These are phyloP conservation scores for Sugiyamaella pinicola DNA, from an alignment of 1,139 yeast genomes.

Conservation along the genomic window DNA sequence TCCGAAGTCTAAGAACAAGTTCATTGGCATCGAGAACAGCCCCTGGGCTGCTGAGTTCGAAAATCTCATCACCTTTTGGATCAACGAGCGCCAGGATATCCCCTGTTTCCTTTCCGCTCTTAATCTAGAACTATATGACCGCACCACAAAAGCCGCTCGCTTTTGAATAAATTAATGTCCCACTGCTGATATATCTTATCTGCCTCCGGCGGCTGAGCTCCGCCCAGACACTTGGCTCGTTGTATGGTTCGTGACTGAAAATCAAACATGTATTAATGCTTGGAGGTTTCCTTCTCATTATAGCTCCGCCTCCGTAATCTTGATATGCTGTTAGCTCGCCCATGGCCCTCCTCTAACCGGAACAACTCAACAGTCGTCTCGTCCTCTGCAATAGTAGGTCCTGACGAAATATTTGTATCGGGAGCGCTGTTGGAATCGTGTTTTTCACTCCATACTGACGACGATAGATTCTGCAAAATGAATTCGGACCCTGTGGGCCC, in stretches of 20 bases:
- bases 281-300: background rate
- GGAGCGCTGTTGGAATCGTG: background rate
- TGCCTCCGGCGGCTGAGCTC: too few species aligned
- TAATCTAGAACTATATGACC: constrained; percentile 63
- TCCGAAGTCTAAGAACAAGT: constrained; percentile 39
- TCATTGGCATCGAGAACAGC: constrained; percentile 39
- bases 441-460: constrained; percentile 5
- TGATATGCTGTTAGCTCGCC: background rate
- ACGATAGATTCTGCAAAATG: constrained; percentile 46
- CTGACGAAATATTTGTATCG: background rate
- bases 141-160: constrained; percentile 34
- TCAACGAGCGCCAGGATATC: constrained; percentile 66
- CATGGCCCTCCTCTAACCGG: constrained; percentile 13
- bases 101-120: constrained; percentile 82
- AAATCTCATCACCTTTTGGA: constrained; percentile 65
- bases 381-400: background rate
- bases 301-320: constrained; percentile 11
- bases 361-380: constrained; percentile 6
- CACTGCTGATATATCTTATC: background rate
- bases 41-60: constrained; percentile 54
- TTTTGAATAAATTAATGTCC: constrained; percentile 20
- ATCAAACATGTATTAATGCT: background rate
- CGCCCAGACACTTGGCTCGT: constrained; percentile 7
- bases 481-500: constrained; percentile 69
- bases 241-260: too few species aligned